Percentiles rank a stretch among this genome's conserved stretches.
Conservation (phyloP, 768 basidiomycete species). For the Cystoderma amianthinum region DNA sequence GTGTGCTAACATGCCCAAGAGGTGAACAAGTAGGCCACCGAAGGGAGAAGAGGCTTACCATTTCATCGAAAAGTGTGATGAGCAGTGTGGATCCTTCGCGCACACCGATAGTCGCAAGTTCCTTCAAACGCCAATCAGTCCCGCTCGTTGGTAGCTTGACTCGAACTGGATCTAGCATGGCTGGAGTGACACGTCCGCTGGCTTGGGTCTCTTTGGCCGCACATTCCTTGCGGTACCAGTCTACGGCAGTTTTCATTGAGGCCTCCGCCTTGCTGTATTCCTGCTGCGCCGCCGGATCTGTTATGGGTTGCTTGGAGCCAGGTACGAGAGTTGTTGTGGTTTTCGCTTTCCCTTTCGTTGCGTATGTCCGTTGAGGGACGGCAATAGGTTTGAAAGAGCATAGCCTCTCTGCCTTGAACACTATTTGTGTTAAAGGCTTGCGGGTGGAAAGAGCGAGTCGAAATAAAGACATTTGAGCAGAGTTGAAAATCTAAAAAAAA, state of each 20-base stretch:
- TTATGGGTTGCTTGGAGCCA: slow-evolving; percentile 57
- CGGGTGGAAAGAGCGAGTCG: background rate
- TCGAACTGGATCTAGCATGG: slow-evolving; percentile 60
- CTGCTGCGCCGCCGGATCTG: slow-evolving; percentile 40
- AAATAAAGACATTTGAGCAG: background rate
- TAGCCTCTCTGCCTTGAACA: background rate
- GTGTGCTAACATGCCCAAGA: slow-evolving; percentile 1
- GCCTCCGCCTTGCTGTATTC: slow-evolving; percentile 60
- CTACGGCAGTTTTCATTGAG: slow-evolving; percentile 59
- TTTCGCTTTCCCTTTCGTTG: slow-evolving; percentile 1
- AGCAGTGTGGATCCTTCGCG: slow-evolving; percentile 69
- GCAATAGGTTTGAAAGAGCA: background rate
- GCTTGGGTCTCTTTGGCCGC: slow-evolving; percentile 67
- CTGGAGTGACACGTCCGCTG: slow-evolving; percentile 70
- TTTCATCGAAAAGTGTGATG: slow-evolving; percentile 73
- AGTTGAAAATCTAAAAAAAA: background rate
- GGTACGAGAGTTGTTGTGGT: slow-evolving; percentile 60
- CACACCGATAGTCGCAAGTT: slow-evolving; percentile 76
- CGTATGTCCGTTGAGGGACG: background rate
- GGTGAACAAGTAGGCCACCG: slow-evolving; percentile 1
- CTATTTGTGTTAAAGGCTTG: background rate
- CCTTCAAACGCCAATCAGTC: slow-evolving; percentile 44
- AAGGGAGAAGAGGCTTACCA: slow-evolving; percentile 57
- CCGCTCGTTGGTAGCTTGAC: slow-evolving; percentile 41
- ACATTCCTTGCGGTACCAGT: slow-evolving; percentile 74